Evolutionary conservation across 768 basidiomycete species (phyloP).

Genomic region (Mrakia gelida): DNA sequence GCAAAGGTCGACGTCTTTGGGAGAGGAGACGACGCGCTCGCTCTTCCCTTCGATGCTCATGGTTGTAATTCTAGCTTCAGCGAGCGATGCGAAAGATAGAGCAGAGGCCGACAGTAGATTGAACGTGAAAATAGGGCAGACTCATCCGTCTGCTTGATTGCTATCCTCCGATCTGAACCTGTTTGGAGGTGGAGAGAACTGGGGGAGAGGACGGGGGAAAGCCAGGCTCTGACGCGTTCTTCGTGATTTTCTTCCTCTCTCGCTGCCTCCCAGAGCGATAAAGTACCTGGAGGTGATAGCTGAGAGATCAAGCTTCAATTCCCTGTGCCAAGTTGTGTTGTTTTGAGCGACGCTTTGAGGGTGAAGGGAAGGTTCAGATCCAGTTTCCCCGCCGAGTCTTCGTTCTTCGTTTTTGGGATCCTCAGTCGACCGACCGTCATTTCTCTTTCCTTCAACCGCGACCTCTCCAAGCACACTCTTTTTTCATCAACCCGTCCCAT

Average conservation of each 20-base stretch:
- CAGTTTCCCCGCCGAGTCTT: neutral
- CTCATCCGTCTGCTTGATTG: too few relatives aligned
- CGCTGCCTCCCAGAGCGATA: too few relatives aligned
- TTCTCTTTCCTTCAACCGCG: neutral
- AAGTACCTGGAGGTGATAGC: neutral
- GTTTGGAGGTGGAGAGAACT: neutral
- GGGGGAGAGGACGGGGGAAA: neutral
- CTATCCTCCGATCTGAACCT: too few relatives aligned
- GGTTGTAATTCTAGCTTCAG: neutral
- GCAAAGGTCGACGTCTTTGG: neutral
- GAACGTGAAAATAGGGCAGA: too few relatives aligned
- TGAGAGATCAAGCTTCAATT: slow-evolving; percentile 1
- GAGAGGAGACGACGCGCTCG: neutral
- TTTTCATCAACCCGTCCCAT: too few relatives aligned
- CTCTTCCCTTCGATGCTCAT: neutral
- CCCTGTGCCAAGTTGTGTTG: neutral
- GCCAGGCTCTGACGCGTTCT: neutral
- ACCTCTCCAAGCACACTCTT: neutral
- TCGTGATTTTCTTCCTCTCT: neutral
- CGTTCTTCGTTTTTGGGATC: neutral
- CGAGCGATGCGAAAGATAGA: neutral
- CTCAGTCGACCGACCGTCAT: neutral
- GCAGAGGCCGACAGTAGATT: too few relatives aligned
- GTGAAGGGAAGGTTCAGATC: neutral
- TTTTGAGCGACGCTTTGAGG: neutral